A percentile compares a stretch with the other conserved stretches of the same genome.
These are phyloP conservation scores for Penicillium occitanis DNA, from an alignment of 2,329 filamentous ascomycete genomes.

Conservation along the genomic window DNA sequence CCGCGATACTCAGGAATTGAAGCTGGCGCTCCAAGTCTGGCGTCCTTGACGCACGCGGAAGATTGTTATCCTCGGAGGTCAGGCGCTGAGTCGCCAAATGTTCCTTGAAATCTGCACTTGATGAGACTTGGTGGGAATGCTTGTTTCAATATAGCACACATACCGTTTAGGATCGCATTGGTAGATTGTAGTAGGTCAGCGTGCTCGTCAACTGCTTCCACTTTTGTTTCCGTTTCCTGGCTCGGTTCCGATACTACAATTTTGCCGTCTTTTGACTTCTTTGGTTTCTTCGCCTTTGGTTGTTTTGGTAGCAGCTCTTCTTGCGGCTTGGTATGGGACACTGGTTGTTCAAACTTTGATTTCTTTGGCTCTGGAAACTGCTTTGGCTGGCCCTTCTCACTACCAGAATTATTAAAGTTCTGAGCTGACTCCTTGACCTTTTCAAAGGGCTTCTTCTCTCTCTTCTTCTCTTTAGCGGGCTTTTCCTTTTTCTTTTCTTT, in stretches of 20 bases:
- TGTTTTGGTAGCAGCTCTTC: background rate
- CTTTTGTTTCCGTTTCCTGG: background rate
- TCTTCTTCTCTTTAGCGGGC: background rate
- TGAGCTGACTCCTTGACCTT: background rate
- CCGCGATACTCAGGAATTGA: constrained; percentile 19
- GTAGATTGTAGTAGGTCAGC: constrained; percentile 18
- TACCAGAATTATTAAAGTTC: background rate
- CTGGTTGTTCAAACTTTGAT: background rate
- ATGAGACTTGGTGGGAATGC: background rate
- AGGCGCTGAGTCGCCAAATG: constrained; percentile 17
- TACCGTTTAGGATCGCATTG: constrained; percentile 22
- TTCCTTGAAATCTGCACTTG: constrained; percentile 20
- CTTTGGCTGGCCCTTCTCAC: background rate
- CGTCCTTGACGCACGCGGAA: background rate
- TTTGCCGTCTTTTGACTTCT: constrained; percentile 14
- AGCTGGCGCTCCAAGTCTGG: constrained; percentile 19
- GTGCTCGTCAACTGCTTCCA: constrained; percentile 2
- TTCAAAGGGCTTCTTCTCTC: background rate
- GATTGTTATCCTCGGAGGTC: background rate
- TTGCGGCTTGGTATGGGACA: background rate
- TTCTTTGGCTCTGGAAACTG: constrained; percentile 3
- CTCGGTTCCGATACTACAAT: background rate
- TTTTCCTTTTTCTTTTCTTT: constrained; percentile 12
- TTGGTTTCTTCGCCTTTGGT: background rate
- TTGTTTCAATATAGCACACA: background rate